Conservation (phyloP, 768 basidiomycete species). For the Coprinopsis cinerea region DNA sequence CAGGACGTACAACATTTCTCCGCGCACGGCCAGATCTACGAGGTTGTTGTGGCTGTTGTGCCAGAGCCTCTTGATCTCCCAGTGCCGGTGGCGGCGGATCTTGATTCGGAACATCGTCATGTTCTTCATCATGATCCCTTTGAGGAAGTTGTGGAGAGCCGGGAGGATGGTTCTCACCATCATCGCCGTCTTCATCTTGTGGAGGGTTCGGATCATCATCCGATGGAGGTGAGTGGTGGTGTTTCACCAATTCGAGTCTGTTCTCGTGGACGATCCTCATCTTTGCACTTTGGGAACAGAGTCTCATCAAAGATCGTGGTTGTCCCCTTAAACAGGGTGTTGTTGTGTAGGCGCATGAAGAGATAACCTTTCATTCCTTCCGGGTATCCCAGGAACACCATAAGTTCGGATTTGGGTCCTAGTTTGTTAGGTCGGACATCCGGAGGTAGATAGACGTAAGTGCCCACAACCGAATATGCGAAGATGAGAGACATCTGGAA, state of each 20-base stretch:
- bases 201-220: too few relatives aligned
- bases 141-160: too few relatives aligned
- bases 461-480: constrained; percentile 22
- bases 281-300: background rate
- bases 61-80: too few relatives aligned
- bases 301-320: constrained; percentile 2
- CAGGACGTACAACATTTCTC: too few relatives aligned
- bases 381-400: too few relatives aligned
- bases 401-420: constrained; percentile 13
- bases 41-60: too few relatives aligned
- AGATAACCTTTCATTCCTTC: too few relatives aligned
- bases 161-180: too few relatives aligned
- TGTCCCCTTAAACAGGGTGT: background rate
- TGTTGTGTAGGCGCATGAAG: background rate
- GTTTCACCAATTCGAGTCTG: background rate
- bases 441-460: constrained; percentile 14
- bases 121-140: too few relatives aligned
- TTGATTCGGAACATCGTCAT: too few relatives aligned
- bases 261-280: background rate
- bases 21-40: too few relatives aligned
- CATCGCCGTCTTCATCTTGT: background rate
- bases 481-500: constrained; percentile 20
- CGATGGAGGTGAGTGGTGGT: background rate
- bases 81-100: too few relatives aligned
- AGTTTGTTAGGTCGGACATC: constrained; percentile 17